Conservation (phyloP, 768 basidiomycete species). For the Suillus discolor region DNA sequence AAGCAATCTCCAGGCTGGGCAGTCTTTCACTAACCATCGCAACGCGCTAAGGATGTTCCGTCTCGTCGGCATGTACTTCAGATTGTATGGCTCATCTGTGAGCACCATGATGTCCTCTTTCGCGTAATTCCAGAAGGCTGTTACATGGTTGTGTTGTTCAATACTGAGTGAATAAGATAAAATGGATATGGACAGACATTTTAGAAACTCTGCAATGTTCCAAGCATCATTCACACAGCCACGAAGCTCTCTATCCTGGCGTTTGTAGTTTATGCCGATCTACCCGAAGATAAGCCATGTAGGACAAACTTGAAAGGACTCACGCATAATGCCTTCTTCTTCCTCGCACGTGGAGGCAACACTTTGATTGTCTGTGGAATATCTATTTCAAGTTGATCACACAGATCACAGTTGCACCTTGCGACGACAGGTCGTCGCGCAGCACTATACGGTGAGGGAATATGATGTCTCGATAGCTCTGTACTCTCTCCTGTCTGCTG, state of each 20-base stretch:
- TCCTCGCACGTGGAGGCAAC: not conserved
- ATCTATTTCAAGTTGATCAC: not conserved
- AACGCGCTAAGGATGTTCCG: slow-evolving; percentile 51
- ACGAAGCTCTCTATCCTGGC: slow-evolving; percentile 56
- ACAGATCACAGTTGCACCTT: not conserved
- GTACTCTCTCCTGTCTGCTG: not conserved
- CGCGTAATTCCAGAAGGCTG: slow-evolving; percentile 43
- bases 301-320: not conserved
- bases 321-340: slow-evolving; percentile 3
- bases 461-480: not conserved
- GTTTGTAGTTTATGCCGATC: slow-evolving; percentile 86
- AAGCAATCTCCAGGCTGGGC: slow-evolving; percentile 66
- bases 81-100: slow-evolving; percentile 40
- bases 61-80: slow-evolving; percentile 43
- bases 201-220: slow-evolving; percentile 72
- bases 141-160: not conserved
- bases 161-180: not conserved
- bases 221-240: slow-evolving; percentile 90
- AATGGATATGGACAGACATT: not conserved
- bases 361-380: not conserved
- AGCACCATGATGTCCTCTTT: slow-evolving; percentile 53
- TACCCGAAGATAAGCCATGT: slow-evolving; percentile 23
- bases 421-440: not conserved
- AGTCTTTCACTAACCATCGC: slow-evolving; percentile 60
- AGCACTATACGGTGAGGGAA: not conserved